Evolutionary conservation across 306 rosid species (phyloP), one percentile per base, ranked within the genome.

Genomic region (Alnus glutinosa): DNA sequence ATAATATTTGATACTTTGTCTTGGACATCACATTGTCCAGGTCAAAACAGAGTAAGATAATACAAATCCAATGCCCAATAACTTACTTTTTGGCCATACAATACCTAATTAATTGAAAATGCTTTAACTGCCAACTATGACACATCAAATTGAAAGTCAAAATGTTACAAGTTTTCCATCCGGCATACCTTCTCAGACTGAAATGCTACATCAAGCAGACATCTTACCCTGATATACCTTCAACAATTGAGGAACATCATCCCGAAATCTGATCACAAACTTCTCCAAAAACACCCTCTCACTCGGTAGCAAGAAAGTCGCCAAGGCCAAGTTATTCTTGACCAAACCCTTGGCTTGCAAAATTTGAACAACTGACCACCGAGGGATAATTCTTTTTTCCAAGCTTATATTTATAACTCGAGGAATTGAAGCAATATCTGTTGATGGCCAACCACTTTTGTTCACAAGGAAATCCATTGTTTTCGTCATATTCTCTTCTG

Each of bases 311-410:
- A 83, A 3, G 32, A 55, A 48, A 51, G 19, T 46, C 58, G 58
- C 1, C 36, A 82, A 9, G 23, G 6, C 2, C 18, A 82, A 55
- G 28, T 34, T 55, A 18, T 80, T 68, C 79, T 73, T 78, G 1
- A 73, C 7, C 82, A 82, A 71, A 62, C 78, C 84, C 70, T 44
- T 78, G 14, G 58, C n/a, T 48, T 58, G 62, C 39, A 88, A 42
- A 42, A 42, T 42, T 42, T 42, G 46, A 42, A 42, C 46, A 42
- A 42, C 46, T 1, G 46, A 42, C 4, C 46, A 42, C 46, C 46
- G 46, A 42, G 46, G 46, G 46, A 42, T 42, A 42, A 42, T 42
- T 42, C 6, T 42, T 1, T 42, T 42, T 42, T 42, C 46, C 46
- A 42, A 42, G 46, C 46, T 42, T 42, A 42, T 75, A 66, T 69